Conservation (phyloP, 73 alveolate genomes). For the Paramecium sexaurelia region DNA sequence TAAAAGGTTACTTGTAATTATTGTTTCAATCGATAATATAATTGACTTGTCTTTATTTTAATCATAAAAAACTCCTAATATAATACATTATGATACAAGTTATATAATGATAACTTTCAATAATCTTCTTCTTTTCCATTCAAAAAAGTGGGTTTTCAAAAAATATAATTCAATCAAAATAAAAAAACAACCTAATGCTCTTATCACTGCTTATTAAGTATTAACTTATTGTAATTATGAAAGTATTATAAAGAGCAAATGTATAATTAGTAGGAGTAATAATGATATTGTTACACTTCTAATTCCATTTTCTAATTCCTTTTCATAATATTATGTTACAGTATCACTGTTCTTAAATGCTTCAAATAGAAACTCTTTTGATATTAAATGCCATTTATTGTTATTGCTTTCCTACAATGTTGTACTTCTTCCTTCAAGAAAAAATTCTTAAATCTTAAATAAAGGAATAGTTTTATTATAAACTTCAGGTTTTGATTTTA, state of each 20-base stretch:
- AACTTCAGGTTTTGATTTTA: not conserved
- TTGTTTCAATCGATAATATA: not conserved
- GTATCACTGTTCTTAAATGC: constrained; percentile 15
- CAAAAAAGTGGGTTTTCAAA: constrained; percentile 1
- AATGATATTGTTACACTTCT: not conserved
- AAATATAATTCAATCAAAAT: not conserved
- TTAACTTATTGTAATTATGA: not conserved
- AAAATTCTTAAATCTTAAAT: constrained; percentile 28
- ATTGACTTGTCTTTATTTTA: not conserved
- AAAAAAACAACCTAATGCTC: constrained; percentile 15
- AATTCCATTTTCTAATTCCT: not conserved
- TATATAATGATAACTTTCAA: not conserved
- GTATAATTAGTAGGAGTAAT: not conserved
- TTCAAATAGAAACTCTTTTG: not conserved
- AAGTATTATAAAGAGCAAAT: not conserved
- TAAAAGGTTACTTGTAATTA: not conserved
- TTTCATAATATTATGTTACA: not conserved
- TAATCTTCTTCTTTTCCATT: constrained; percentile 42
- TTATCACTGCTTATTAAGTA: not conserved
- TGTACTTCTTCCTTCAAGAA: not conserved
- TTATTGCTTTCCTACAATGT: not conserved
- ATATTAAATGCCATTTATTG: not conserved
- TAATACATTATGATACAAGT: not conserved
- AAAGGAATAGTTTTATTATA: constrained; percentile 26
- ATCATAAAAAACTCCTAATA: constrained; percentile 28